Evolutionary conservation across 352 stramenopile genomes (phyloP).

Genomic region (Globisporangium emineosum): DNA sequence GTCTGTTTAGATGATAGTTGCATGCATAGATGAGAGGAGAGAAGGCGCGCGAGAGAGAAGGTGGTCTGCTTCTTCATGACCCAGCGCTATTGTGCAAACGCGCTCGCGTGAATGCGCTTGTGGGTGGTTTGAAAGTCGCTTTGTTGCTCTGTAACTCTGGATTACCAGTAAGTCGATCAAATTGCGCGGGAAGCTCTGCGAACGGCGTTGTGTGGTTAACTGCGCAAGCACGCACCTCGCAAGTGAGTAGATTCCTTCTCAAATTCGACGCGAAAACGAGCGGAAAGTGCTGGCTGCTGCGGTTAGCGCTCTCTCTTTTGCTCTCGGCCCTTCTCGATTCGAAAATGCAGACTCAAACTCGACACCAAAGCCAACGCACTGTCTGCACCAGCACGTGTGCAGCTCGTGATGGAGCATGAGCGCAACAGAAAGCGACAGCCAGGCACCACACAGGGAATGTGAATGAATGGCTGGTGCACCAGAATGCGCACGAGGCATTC

Average conservation of each 20-base stretch:
- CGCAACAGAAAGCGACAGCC: neutral
- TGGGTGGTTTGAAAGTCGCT: too few relatives aligned
- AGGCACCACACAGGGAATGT: too few relatives aligned
- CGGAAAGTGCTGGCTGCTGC: neutral
- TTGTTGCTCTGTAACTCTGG: neutral
- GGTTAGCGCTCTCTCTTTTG: neutral
- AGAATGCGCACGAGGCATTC: neutral
- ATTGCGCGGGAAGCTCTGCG: neutral
- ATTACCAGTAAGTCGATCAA: neutral
- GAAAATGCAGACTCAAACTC: neutral
- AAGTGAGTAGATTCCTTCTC: neutral
- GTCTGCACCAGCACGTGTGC: too few relatives aligned
- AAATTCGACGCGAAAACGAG: neutral
- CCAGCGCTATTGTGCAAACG: too few relatives aligned
- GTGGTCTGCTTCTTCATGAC: too few relatives aligned
- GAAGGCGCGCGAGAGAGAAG: too few relatives aligned
- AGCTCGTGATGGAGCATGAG: neutral
- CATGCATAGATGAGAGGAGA: too few relatives aligned
- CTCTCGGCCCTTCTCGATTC: neutral
- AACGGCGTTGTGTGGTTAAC: neutral
- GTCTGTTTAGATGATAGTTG: too few relatives aligned
- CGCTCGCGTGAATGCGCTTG: too few relatives aligned
- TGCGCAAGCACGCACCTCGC: too few relatives aligned
- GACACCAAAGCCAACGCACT: too few relatives aligned
- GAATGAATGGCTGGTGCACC: constrained; percentile 4